Conservation (phyloP, 2,329 filamentous ascomycete genomes). For the Sporothrix pseudoabietina region DNA sequence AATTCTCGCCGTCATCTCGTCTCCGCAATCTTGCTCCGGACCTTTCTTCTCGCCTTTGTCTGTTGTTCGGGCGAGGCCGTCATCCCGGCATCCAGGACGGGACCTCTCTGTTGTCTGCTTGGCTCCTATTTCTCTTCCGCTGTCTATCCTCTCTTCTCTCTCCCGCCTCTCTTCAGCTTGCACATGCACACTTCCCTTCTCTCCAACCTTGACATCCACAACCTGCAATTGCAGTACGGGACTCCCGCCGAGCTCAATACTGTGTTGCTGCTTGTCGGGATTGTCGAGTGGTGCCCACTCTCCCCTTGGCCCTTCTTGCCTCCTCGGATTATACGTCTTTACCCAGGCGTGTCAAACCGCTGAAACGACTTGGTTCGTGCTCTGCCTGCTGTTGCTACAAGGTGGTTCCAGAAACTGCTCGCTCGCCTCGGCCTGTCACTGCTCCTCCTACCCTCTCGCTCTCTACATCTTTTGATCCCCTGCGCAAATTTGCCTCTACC, state of each 20-base stretch:
- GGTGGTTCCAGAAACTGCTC: not conserved
- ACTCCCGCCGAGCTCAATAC: not conserved
- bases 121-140: not conserved
- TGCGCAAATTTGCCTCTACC: not conserved
- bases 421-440: not conserved
- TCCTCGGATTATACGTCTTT: not conserved
- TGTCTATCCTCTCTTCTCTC: not conserved
- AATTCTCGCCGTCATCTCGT: slow-evolving; percentile 7
- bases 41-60: not conserved
- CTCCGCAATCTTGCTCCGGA: slow-evolving; percentile 16
- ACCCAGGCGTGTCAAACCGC: slow-evolving; percentile 27
- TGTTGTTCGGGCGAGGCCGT: not conserved
- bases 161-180: not conserved
- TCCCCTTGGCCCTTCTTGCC: not conserved
- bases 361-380: slow-evolving; percentile 35
- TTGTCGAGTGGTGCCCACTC: not conserved
- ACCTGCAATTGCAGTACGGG: not conserved
- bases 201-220: not conserved
- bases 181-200: not conserved
- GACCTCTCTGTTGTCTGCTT: not conserved
- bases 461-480: slow-evolving; percentile 18
- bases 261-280: not conserved
- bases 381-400: slow-evolving; percentile 30
- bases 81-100: not conserved
- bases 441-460: not conserved